Evolutionary conservation across 2,329 filamentous ascomycete species (phyloP).

Genomic region (Sporothrix mexicana): DNA sequence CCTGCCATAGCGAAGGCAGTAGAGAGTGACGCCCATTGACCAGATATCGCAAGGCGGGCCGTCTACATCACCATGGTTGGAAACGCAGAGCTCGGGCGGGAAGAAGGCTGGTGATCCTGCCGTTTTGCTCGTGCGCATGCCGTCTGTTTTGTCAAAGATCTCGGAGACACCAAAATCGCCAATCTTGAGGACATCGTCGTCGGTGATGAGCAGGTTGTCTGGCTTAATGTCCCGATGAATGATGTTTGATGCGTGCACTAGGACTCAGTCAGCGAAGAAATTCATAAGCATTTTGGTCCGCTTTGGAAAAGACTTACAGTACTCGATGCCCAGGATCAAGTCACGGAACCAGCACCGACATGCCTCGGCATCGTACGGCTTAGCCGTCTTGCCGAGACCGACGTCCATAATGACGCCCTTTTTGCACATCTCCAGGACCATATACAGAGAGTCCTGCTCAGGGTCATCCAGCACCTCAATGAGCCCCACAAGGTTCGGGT

Average conservation of each 20-base stretch:
- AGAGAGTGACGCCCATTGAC: slow-evolving; percentile 97
- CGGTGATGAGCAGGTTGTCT: slow-evolving; percentile 88
- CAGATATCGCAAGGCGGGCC: slow-evolving; percentile 93
- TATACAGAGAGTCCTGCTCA: slow-evolving; percentile 93
- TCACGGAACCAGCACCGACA: slow-evolving; percentile 95
- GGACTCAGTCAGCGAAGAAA: neutral
- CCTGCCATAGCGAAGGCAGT: slow-evolving; percentile 85
- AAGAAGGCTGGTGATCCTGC: slow-evolving; percentile 95
- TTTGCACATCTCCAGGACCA: slow-evolving; percentile 99
- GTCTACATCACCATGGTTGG: slow-evolving; percentile 83
- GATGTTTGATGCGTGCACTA: slow-evolving; percentile 90
- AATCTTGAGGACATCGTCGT: slow-evolving; percentile 93
- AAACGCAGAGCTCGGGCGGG: slow-evolving; percentile 87
- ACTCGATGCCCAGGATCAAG: slow-evolving; percentile 92
- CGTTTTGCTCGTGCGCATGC: slow-evolving; percentile 92
- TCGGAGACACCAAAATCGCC: slow-evolving; percentile 99
- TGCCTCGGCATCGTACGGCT: slow-evolving; percentile 80
- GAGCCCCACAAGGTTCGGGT: slow-evolving; percentile 89
- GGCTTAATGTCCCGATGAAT: slow-evolving; percentile 98
- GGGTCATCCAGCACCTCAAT: slow-evolving; percentile 96
- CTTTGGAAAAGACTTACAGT: slow-evolving; percentile 62
- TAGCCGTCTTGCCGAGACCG: slow-evolving; percentile 79
- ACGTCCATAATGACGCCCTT: slow-evolving; percentile 98
- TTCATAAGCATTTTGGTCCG: neutral
- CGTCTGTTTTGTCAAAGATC: slow-evolving; percentile 85